Evolutionary conservation across 2,329 filamentous ascomycete species (phyloP).

Genomic region (Diplodia mutila): DNA sequence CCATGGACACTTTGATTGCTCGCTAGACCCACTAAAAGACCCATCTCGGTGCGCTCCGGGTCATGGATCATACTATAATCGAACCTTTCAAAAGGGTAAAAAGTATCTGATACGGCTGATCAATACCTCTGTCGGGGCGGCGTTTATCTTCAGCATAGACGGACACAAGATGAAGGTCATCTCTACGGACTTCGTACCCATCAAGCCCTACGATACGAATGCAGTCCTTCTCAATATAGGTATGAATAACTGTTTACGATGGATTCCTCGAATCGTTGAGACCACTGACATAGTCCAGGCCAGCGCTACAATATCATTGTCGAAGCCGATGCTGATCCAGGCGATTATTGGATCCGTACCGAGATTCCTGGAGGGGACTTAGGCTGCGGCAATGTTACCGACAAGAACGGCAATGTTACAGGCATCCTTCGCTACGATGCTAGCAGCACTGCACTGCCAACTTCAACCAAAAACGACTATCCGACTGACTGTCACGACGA

Average conservation of each 20-base stretch:
- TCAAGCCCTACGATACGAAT: slow-evolving; percentile 42
- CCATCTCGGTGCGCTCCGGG: slow-evolving; percentile 13
- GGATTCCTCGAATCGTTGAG: background rate
- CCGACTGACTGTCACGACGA: slow-evolving; percentile 35
- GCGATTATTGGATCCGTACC: slow-evolving; percentile 37
- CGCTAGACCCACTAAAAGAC: background rate
- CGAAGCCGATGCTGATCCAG: slow-evolving; percentile 41
- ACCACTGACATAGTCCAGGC: background rate
- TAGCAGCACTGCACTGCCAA: slow-evolving; percentile 27
- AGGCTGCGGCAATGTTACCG: slow-evolving; percentile 36
- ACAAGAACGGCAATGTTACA: slow-evolving; percentile 31
- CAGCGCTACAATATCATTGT: slow-evolving; percentile 55
- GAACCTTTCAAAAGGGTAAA: slow-evolving; percentile 39
- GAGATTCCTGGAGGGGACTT: slow-evolving; percentile 26
- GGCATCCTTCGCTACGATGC: slow-evolving; percentile 34
- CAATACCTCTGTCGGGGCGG: slow-evolving; percentile 45
- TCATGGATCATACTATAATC: slow-evolving; percentile 7
- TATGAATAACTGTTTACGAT: background rate
- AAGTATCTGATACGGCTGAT: slow-evolving; percentile 50
- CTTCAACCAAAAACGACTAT: slow-evolving; percentile 28
- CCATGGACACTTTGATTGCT: slow-evolving; percentile 18
- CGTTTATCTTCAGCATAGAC: slow-evolving; percentile 46
- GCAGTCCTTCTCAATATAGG: slow-evolving; percentile 30
- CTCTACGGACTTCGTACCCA: slow-evolving; percentile 41
- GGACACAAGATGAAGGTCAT: slow-evolving; percentile 44